Evolutionary conservation across 805 yeast genomes (phyloP).

Genomic region (Wickerhamiella azyma): DNA sequence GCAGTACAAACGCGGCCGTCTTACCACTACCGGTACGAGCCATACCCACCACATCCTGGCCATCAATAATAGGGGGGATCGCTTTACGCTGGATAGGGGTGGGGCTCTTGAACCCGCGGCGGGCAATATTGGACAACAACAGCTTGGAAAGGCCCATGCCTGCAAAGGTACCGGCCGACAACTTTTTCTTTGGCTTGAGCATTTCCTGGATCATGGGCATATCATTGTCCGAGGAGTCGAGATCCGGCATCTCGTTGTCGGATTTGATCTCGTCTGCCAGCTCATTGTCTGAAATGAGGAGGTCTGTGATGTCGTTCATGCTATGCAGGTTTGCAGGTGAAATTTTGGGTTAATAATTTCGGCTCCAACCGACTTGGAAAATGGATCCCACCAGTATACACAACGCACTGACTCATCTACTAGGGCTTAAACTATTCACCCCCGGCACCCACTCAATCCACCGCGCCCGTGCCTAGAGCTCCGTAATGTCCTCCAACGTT

Average conservation of each 20-base stretch:
- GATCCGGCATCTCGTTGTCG: conserved; percentile 24
- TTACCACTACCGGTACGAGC: conserved; percentile 98
- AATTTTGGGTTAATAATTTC: background rate
- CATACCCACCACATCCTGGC: conserved; percentile 96
- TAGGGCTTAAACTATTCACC: conserved; percentile 1
- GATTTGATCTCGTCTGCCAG: conserved; percentile 9
- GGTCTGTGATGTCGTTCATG: conserved; percentile 8
- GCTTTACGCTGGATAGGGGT: conserved; percentile 97
- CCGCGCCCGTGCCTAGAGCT: background rate
- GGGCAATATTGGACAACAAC: conserved; percentile 52
- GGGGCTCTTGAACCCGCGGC: conserved; percentile 86
- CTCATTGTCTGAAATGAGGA: conserved; percentile 12
- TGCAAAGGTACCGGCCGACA: conserved; percentile 57
- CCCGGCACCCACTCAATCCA: conserved; percentile 2
- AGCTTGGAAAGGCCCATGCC: conserved; percentile 76
- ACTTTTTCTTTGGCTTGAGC: conserved; percentile 16
- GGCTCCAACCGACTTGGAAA: background rate
- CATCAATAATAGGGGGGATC: conserved; percentile 75
- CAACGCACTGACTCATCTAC: background rate
- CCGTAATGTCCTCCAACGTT: conserved; percentile 20
- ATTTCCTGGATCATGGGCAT: conserved; percentile 20
- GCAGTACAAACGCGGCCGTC: conserved; percentile 91
- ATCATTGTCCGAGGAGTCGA: conserved; percentile 34
- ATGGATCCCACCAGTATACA: background rate
- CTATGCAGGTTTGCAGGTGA: background rate